Base-by-base conservation (phyloP, 495 filamentous ascomycete genomes). In the Durotheca rogersii region DNA sequence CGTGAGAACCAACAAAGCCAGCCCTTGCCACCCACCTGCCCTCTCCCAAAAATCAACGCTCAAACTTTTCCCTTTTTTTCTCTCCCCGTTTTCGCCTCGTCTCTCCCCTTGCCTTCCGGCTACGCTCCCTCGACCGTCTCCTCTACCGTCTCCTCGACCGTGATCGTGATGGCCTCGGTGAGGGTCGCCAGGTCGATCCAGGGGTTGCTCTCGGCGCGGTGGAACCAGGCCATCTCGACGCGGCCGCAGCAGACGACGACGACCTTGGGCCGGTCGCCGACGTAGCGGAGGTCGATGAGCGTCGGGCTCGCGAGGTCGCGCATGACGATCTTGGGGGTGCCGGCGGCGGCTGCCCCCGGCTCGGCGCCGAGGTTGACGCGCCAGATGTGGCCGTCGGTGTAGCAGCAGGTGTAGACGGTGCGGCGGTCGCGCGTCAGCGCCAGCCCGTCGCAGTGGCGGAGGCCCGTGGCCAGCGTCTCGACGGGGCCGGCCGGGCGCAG, bases 211-310 rank as follows among this genome's bases (percentile, higher is more conserved):
- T 53, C 52, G 11, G 46, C 41, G 15, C 52, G 56, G n/a, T 46
- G 41, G 18, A 64, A 46, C 63, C 63, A 66, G 35, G 23, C 43
- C 30, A 59, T 51, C 41, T 66, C 53, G 45, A 66, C 57, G 38
- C 64, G 56, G 3, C 63, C 63, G 37, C 63, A 66, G 32, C 63
- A 66, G 4, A 61, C 57, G 11, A 64, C 42, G 10, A 53, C 61
- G 9, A 66, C n/a, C 47, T 61, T 66, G 10, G 48, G 37, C 34
- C 56, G 47, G 18, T 30, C 32, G 45, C 55, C 36, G 32, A 51
- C 27, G 38, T 59, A 53, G n/a, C 29, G 33, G 9, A 64, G 36
- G 21, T 66, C 58, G 11, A 66, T 51, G 14, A 57, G 51, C 12
- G 63, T 64, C 21, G 63, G 63, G 2, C 44, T 56, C 27, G 58